Conservation (phyloP, 352 stramenopile species). For the Globisporangium canariense region DNA sequence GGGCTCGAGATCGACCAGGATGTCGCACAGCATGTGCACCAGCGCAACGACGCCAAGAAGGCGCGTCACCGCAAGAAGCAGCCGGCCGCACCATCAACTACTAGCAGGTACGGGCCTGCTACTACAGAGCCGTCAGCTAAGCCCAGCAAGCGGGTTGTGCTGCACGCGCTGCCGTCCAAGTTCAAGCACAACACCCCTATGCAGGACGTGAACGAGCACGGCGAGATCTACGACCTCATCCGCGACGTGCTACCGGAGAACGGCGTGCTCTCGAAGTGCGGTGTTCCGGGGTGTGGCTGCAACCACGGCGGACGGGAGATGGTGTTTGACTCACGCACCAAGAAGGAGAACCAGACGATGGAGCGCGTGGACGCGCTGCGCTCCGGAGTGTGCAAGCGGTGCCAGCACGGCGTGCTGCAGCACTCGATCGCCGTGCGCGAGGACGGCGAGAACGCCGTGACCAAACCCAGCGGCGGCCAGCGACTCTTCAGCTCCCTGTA, state of each 20-base stretch:
- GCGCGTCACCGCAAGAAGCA: constrained; percentile 40
- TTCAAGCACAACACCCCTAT: constrained; percentile 19
- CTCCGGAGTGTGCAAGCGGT: constrained; percentile 47
- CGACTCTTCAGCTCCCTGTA: constrained; percentile 57
- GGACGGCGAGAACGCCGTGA: constrained; percentile 23
- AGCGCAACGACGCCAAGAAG: constrained; percentile 49
- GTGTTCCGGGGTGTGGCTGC: constrained; percentile 64
- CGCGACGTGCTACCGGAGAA: constrained; percentile 53
- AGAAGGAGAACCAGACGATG: constrained; percentile 21
- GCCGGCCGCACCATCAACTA: constrained; percentile 5
- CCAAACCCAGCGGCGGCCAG: constrained; percentile 49
- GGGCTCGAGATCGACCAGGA: constrained; percentile 67
- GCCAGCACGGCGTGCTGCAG: constrained; percentile 68
- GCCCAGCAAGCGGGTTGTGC: constrained; percentile 14
- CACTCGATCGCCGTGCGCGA: constrained; percentile 50
- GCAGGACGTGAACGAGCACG: constrained; percentile 30
- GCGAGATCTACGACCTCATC: constrained; percentile 37
- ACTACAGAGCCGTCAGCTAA: background rate
- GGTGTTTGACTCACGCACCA: constrained; percentile 19
- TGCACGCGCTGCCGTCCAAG: constrained; percentile 16
- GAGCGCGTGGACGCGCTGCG: constrained; percentile 29
- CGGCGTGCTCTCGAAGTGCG: constrained; percentile 44
- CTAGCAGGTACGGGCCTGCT: constrained; percentile 13
- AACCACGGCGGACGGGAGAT: constrained; percentile 38
- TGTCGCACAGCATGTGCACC: constrained; percentile 53